Evolutionary conservation across 192 early-diverging fungal species (phyloP), one percentile per base, ranked within the genome.

Genomic region (Coemansia asiatica): DNA sequence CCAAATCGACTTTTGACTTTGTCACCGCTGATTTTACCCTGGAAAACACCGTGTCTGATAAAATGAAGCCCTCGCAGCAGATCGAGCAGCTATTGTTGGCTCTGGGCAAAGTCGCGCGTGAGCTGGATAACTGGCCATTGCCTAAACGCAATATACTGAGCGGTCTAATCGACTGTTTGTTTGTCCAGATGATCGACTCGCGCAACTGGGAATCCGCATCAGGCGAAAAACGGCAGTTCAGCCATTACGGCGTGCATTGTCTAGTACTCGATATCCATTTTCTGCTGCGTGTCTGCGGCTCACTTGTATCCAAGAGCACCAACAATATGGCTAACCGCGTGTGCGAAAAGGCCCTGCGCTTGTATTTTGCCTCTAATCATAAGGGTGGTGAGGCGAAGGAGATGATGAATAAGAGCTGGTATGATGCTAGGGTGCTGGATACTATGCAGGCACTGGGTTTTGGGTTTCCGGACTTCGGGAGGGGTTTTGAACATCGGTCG

Each of bases 251-350:
- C 56, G 83, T 84, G 8, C 83, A 84, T 22, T 65, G 72, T 1
- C 60, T 84, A 2, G 76, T 84, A 1, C 59, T 84, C 27, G 83
- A 84, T 51, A 68, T 84, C 0, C 83, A 84, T 51, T 84, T 84
- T 49, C 33, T 84, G 47, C 70, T 84, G 26, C 75, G 79, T 19
- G 73, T 81, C 21, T 81, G 75, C 29, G 75, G 83, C n/a, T 77
- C 79, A 33, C 67, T 81, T 18, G 83, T 84, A 0, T 75, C 79
- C 19, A 81, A 79, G 58, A 76, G 67, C 67, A 81, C 83, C 23
- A 81, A 78, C 61, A 73, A 74, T 12, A 72, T 84, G 75, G 83
- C 83, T 4, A 81, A 84, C 48, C 69, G 76, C 40, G 72, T 84
- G 21, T 84, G 83, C 63, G 83, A 84, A 46, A 81, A 81, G 62